Conservation (phyloP, 768 basidiomycete species). For the Auricularia sp. region DNA sequence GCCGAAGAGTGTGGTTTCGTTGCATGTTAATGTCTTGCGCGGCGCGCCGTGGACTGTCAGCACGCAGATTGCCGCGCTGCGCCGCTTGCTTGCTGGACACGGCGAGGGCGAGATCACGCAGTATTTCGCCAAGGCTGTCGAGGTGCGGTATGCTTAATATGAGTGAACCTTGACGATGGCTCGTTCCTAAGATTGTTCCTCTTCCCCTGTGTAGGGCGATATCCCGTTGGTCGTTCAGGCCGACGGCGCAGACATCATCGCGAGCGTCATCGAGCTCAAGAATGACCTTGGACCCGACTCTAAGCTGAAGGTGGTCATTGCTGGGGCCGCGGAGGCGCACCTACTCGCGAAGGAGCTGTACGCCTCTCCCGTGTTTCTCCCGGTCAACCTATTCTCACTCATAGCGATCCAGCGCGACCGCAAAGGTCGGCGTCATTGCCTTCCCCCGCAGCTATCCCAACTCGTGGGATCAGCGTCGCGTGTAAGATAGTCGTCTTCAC, state of each 20-base stretch:
- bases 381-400: background rate
- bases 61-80: slow-evolving; percentile 55
- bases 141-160: slow-evolving; percentile 25
- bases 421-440: slow-evolving; percentile 62
- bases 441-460: slow-evolving; percentile 60
- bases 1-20: slow-evolving; percentile 46
- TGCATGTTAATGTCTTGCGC: slow-evolving; percentile 49
- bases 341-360: slow-evolving; percentile 60
- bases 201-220: slow-evolving; percentile 15
- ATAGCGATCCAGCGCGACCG: slow-evolving; percentile 28
- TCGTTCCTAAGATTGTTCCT: background rate
- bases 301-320: slow-evolving; percentile 39
- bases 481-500: slow-evolving; percentile 32
- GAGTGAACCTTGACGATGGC: background rate
- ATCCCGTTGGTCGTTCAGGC: slow-evolving; percentile 30
- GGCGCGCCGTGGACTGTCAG: slow-evolving; percentile 41
- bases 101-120: slow-evolving; percentile 16
- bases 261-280: slow-evolving; percentile 30
- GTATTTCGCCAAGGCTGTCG: slow-evolving; percentile 27
- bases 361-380: background rate
- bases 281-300: slow-evolving; percentile 34
- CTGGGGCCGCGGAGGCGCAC: slow-evolving; percentile 58
- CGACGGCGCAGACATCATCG: slow-evolving; percentile 33
- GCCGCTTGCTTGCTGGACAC: slow-evolving; percentile 29
- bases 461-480: slow-evolving; percentile 57